Evolutionary conservation across 768 basidiomycete genomes (phyloP), one percentile per base, ranked within the genome.

Genomic region (Multifurca ochricompacta): DNA sequence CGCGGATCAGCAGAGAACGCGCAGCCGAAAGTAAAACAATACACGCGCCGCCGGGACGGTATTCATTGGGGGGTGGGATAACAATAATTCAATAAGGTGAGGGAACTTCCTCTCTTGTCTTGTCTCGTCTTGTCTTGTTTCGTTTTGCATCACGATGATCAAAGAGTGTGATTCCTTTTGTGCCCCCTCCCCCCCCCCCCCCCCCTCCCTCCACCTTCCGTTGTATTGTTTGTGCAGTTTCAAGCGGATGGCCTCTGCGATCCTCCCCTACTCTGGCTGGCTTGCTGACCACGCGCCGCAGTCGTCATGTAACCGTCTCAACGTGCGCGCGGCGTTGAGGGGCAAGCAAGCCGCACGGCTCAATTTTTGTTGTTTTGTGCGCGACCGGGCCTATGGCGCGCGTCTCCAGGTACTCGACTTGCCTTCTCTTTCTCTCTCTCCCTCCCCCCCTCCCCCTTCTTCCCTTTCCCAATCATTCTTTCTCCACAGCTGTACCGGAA

Each of bases 61-160:
- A 18, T 18, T 5, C 25, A 27, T 37, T 8, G 6, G 11, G 44
- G n/a, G 37, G 28, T 37, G 36, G 35, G 21, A n/a, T 21, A 32
- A 25, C 13, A 16, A 27, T 18, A 30, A n/a, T n/a, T n/a, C 52
- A 2, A 37, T 40, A 37, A 25, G 44, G 27, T 21, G n/a, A 40
- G 21, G 11, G 21, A 8, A 35, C 42, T 10, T 44, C 21, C n/a
- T 18, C 14, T 28, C 28, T 21, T 27, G 47, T 18, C 27, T 27
- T 52, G 43, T 36, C 51, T 18, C 28, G 43, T 27, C 42, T 36
- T 45, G 51, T 18, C 27, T 27, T 52, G 43, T 36, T 44, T 18
- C 28, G 43, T 27, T 34, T 36, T 45, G 51, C n/a, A n/a, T n/a
- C 44, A 36, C 30, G 35, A 45, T 53, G 52, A 53, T 53, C 52